These are phyloP conservation scores for Phytophthora palmivora DNA, from an alignment of 352 stramenopile species.

Conservation along the genomic window DNA sequence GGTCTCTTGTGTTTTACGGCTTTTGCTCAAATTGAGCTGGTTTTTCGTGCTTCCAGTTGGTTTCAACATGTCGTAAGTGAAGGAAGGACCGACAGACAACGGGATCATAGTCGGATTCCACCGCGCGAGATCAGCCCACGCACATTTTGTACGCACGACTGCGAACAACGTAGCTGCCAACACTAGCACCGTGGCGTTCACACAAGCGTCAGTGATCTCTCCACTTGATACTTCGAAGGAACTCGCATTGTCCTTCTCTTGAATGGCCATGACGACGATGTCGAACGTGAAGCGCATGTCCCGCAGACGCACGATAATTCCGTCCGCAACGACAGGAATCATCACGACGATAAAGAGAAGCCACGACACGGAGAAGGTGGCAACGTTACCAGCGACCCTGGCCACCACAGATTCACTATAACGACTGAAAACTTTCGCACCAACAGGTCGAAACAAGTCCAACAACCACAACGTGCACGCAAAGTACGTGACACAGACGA, in stretches of 20 bases:
- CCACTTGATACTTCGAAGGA: slow-evolving; percentile 15
- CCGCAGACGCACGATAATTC: slow-evolving; percentile 40
- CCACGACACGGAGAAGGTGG: slow-evolving; percentile 35
- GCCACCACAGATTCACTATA: not conserved
- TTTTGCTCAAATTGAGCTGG: slow-evolving; percentile 1
- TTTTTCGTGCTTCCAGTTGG: slow-evolving; percentile 2
- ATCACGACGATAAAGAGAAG: slow-evolving; percentile 32
- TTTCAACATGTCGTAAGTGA: slow-evolving; percentile 2
- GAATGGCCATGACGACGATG: slow-evolving; percentile 41
- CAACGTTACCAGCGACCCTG: slow-evolving; percentile 18
- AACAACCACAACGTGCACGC: slow-evolving; percentile 23
- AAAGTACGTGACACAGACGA: slow-evolving; percentile 36
- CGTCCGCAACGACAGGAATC: slow-evolving; percentile 40
- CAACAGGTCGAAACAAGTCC: not conserved
- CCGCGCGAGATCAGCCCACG: slow-evolving; percentile 17
- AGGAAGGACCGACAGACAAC: not conserved
- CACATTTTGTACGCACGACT: slow-evolving; percentile 4
- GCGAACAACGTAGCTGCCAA: slow-evolving; percentile 13
- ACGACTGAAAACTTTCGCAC: not conserved
- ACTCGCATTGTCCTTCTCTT: slow-evolving; percentile 22
- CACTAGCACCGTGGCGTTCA: not conserved
- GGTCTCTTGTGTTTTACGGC: not conserved
- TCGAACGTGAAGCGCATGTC: no score
- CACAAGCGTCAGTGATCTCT: slow-evolving; percentile 17
- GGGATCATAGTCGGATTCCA: slow-evolving; percentile 20